phyloP scores from a whole-genome alignment of 768 basidiomycete species.

The Macrolepiota dolichaula region DNA sequence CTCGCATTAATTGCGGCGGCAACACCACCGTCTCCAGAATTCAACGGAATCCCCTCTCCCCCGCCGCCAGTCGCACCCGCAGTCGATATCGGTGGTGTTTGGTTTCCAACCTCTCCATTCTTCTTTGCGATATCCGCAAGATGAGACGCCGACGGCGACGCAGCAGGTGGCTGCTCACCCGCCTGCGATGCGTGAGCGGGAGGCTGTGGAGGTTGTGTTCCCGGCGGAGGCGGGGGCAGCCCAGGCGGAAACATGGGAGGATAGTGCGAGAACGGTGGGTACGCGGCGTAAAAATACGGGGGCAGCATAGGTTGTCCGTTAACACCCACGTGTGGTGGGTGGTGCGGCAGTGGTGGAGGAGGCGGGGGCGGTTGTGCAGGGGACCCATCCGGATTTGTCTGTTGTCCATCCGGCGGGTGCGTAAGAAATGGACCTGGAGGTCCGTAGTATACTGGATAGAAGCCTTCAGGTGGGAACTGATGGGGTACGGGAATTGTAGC shows the following conservation, averaged over 20 bases:
- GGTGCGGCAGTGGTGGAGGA: background rate
- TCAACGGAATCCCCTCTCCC: background rate
- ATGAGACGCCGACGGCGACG: background rate
- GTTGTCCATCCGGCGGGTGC: conserved; percentile 27
- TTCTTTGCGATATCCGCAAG: conserved; percentile 16
- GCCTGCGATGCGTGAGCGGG: background rate
- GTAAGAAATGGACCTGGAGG: conserved; percentile 31
- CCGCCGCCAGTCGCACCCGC: background rate
- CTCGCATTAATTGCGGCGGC: conserved; percentile 13
- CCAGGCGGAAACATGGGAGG: conserved; percentile 31
- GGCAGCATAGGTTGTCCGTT: conserved; percentile 37
- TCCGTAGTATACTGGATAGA: conserved; percentile 38
- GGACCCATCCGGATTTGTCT: conserved; percentile 21
- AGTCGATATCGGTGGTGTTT: conserved; percentile 11
- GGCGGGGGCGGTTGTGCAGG: background rate
- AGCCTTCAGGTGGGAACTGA: conserved; percentile 30
- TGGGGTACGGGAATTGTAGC: conserved; percentile 2
- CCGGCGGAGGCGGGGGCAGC: conserved; percentile 15
- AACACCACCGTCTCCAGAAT: conserved; percentile 6
- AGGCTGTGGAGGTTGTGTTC: conserved; percentile 16
- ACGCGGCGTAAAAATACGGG: conserved; percentile 35
- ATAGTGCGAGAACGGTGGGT: conserved; percentile 34
- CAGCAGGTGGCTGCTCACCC: conserved; percentile 5
- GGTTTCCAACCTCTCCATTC: conserved; percentile 15
- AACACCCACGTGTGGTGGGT: conserved; percentile 17